Evolutionary conservation across 2,329 filamentous ascomycete species (phyloP), one percentile per base, ranked within the genome.

Genomic region (Fusarium penzigii): DNA sequence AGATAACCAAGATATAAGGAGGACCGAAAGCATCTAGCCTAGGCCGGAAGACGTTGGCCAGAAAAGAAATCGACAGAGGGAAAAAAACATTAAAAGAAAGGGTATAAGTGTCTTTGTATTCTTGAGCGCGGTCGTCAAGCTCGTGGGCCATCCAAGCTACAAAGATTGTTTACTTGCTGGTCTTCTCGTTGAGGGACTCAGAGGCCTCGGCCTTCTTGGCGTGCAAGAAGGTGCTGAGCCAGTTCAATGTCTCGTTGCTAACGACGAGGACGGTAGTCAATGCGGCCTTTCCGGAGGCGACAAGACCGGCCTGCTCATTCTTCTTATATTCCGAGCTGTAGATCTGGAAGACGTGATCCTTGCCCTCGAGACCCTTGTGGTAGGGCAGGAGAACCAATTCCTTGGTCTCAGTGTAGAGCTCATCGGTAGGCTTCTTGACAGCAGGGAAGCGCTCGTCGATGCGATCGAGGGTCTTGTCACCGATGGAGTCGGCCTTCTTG

Each of bases 401-500:
- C 68, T 84, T 81, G 64, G 88, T 81, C 14, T 85, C 82, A 52
- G 77, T 78, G 72, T 84, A 84, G 47, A 92, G 78, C 70, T 90
- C 86, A 59, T 81, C 78, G 25, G 88, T 89, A 46, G 89, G 85
- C 74, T 91, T 87, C 78, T 87, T 90, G 70, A 93, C 80, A 54
- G 82, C 78, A 47, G 89, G 89, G 70, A 92, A 87, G 58, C 77
- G 82, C 70, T 83, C 75, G 61, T 93, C 89, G 63, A 93, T 77
- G 66, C 81, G 84, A 64, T 73, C 77, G 59, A 93, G 79, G n/a
- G 87, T 83, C 69, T 83, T 79, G 72, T 91, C 86, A 60, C 87
- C 89, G 47, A 96, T 75, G 53, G 83, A 75, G 70, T 97, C 94
- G 67, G 86, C 92, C 72, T 87, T 90, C 70, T 84, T 79, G 60